Percentiles rank a stretch among this genome's conserved stretches.
Evolutionary conservation across 352 stramenopile species (phyloP).

Genomic region (Phytophthora sojae): DNA sequence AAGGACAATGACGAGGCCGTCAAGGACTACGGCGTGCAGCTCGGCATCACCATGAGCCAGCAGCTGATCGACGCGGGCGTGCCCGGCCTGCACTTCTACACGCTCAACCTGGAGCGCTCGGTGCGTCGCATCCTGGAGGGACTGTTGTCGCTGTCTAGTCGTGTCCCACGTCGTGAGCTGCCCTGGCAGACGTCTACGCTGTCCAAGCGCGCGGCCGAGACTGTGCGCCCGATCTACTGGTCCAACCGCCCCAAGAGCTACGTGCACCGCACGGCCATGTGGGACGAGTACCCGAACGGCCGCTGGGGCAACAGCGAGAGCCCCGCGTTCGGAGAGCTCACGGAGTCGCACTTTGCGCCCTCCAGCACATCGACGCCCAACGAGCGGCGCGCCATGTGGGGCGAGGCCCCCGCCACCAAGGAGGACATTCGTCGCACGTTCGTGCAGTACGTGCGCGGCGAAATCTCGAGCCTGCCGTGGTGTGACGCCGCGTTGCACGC

Average conservation of each 20-base stretch:
- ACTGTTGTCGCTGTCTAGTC: constrained; percentile 65
- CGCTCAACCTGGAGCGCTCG: constrained; percentile 93
- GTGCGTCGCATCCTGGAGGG: constrained; percentile 90
- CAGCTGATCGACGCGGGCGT: constrained; percentile 92
- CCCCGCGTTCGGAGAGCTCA: constrained; percentile 97
- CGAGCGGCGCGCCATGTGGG: constrained; percentile 95
- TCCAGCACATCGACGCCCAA: constrained; percentile 57
- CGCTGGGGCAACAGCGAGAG: constrained; percentile 96
- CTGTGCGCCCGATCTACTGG: constrained; percentile 98
- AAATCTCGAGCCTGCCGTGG: constrained; percentile 97
- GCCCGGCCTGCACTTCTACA: constrained; percentile 94
- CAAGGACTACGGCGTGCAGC: constrained; percentile 96
- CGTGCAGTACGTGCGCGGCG: constrained; percentile 95
- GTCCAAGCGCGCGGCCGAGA: constrained; percentile 88
- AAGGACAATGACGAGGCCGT: constrained; percentile 97
- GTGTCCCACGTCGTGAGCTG: constrained; percentile 75
- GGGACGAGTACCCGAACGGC: constrained; percentile 98
- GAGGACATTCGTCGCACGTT: constrained; percentile 97
- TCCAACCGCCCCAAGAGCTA: constrained; percentile 98
- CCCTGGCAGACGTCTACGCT: constrained; percentile 94
- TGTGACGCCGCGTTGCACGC: constrained; percentile 96
- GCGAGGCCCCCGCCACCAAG: constrained; percentile 85
- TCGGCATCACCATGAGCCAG: constrained; percentile 95
- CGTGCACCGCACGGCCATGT: constrained; percentile 96
- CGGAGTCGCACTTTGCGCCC: constrained; percentile 95